Conservation (phyloP, 192 early-diverging fungal species). For the Coemansia guatemalensis region DNA sequence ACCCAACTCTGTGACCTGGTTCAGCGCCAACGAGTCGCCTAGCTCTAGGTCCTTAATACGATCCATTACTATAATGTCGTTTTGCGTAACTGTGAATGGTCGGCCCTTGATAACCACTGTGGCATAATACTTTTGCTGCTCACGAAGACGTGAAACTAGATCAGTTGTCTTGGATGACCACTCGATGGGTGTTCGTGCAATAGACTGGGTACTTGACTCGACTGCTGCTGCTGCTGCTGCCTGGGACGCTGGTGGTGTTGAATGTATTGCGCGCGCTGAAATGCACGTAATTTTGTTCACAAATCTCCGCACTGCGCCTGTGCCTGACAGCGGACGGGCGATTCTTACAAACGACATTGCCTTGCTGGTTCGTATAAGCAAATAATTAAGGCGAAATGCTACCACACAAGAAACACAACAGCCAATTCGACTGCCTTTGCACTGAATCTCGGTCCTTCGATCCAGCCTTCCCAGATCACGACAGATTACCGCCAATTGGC, state of each 20-base stretch:
- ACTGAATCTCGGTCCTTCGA: not conserved
- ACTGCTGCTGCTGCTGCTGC: slow-evolving; percentile 10
- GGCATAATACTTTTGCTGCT: slow-evolving; percentile 75
- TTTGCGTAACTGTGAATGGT: slow-evolving; percentile 84
- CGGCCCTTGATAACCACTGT: slow-evolving; percentile 85
- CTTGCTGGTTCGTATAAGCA: not conserved
- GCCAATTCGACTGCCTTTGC: not conserved
- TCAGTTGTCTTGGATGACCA: slow-evolving; percentile 35
- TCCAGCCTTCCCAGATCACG: not conserved
- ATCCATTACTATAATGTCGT: slow-evolving; percentile 85
- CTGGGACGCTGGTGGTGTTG: not conserved
- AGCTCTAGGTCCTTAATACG: slow-evolving; percentile 79
- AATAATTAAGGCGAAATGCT: not conserved
- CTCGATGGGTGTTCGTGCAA: slow-evolving; percentile 5
- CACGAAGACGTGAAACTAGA: slow-evolving; percentile 54
- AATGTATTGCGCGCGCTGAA: slow-evolving; percentile 3
- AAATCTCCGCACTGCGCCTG: not conserved
- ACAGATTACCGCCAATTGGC: not conserved
- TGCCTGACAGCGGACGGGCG: not conserved
- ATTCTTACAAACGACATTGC: not conserved
- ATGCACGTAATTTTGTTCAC: not conserved
- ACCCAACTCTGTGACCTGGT: slow-evolving; percentile 85
- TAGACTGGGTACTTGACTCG: not conserved
- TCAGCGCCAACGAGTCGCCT: slow-evolving; percentile 85
- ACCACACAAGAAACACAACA: not conserved